phyloP scores from a whole-genome alignment of 2,329 filamentous ascomycete species.

The Diaporthe capsici region DNA sequence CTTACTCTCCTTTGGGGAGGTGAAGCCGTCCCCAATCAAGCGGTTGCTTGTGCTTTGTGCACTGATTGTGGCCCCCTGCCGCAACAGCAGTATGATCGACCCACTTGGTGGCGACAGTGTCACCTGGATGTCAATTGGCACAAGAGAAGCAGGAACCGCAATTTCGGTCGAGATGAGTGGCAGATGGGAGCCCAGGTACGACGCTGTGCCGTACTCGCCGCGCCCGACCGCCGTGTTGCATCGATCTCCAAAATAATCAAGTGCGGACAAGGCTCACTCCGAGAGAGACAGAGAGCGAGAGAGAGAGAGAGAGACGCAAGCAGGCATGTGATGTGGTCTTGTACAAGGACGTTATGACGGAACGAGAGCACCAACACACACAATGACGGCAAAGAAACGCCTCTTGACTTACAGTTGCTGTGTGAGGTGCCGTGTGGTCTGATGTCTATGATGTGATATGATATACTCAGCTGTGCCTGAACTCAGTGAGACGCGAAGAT shows the following conservation, averaged over 20 bases:
- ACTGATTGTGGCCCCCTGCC: slow-evolving; percentile 18
- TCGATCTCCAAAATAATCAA: slow-evolving; percentile 6
- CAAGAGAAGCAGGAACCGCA: neutral
- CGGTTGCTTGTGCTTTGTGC: slow-evolving; percentile 24
- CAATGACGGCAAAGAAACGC: neutral
- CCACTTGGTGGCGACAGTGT: slow-evolving; percentile 32
- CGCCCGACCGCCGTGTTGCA: slow-evolving; percentile 12
- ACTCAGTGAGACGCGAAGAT: slow-evolving; percentile 1
- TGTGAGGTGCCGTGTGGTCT: neutral
- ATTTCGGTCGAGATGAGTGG: slow-evolving; percentile 5
- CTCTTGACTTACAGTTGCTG: slow-evolving; percentile 32
- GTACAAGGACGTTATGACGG: neutral
- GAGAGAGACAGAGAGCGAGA: neutral
- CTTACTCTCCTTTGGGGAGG: slow-evolving; percentile 26
- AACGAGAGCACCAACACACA: neutral
- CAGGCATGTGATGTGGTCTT: neutral
- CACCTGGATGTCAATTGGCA: slow-evolving; percentile 34
- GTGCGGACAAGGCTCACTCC: neutral
- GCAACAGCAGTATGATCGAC: slow-evolving; percentile 19
- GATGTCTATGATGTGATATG: neutral
- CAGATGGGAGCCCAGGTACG: neutral
- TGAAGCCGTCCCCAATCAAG: slow-evolving; percentile 31
- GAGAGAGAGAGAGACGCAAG: neutral
- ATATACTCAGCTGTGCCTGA: slow-evolving; percentile 1
- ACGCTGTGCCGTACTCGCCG: neutral